phyloP scores from a whole-genome alignment of 2,329 filamentous ascomycete genomes.

The Alternaria atra region DNA sequence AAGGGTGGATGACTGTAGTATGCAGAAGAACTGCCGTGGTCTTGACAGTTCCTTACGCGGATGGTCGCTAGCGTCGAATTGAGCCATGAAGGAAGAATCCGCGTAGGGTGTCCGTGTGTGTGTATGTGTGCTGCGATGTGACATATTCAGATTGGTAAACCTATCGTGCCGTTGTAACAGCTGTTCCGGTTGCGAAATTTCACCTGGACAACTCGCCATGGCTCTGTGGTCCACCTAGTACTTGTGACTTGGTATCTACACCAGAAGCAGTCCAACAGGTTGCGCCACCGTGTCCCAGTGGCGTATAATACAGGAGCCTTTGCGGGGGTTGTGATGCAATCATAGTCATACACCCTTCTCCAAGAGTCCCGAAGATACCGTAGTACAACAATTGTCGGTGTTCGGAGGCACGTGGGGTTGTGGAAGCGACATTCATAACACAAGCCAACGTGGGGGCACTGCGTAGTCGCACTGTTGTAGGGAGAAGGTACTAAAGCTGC shows the following conservation, averaged over 20 bases:
- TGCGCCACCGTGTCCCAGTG: background rate
- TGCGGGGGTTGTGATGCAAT: background rate
- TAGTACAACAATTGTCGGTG: background rate
- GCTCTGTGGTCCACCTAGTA: too few species aligned
- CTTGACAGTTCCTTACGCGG: background rate
- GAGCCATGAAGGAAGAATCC: background rate
- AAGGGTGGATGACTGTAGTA: background rate
- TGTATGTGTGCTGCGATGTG: too few species aligned
- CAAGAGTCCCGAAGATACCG: background rate
- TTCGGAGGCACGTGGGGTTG: background rate
- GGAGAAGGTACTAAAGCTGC: background rate
- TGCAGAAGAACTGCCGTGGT: conserved; percentile 1
- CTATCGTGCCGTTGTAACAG: too few species aligned
- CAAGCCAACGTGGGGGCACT: background rate
- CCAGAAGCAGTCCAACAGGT: background rate
- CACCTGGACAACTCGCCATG: too few species aligned
- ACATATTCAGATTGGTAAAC: too few species aligned
- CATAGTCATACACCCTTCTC: background rate
- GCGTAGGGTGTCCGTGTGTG: background rate
- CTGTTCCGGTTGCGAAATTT: too few species aligned
- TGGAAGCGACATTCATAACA: background rate
- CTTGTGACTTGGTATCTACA: too few species aligned
- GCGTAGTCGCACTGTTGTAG: background rate
- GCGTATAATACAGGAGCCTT: background rate
- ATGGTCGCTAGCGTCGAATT: background rate